These are phyloP conservation scores for Scleromitrula shiraiana DNA, from an alignment of 2,329 filamentous ascomycete species.

Conservation along the genomic window DNA sequence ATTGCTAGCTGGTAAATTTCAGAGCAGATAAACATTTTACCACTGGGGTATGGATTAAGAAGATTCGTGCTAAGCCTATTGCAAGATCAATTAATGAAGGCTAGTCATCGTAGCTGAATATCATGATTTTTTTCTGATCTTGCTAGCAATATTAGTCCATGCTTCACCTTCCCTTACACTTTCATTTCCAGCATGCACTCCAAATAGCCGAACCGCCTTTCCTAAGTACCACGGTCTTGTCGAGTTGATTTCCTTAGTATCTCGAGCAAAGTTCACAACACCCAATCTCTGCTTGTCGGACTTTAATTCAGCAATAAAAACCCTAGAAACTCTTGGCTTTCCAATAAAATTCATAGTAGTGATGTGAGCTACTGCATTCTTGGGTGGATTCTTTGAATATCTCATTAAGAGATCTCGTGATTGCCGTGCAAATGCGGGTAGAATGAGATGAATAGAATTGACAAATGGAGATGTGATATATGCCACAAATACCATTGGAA, in stretches of 20 bases:
- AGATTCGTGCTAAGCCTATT: no score
- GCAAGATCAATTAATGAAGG: no score
- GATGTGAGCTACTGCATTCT: conserved; percentile 32
- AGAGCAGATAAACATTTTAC: no score
- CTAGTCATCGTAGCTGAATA: no score
- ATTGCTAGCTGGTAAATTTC: no score
- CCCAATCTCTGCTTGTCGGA: conserved; percentile 24
- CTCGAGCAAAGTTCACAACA: conserved; percentile 26
- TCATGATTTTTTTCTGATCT: no score
- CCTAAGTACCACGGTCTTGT: conserved; percentile 26
- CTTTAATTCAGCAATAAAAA: conserved; percentile 24
- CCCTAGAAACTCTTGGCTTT: conserved; percentile 27
- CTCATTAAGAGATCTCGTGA: conserved; percentile 48
- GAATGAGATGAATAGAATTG: conserved; percentile 59
- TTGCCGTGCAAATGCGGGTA: conserved; percentile 57
- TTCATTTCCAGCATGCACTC: conserved; percentile 22
- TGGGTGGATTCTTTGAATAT: conserved; percentile 41
- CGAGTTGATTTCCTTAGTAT: conserved; percentile 18
- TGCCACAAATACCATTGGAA: conserved; percentile 57
- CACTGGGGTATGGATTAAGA: no score
- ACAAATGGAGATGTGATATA: conserved; percentile 65
- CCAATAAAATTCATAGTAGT: conserved; percentile 35
- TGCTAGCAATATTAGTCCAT: conserved; percentile 24
- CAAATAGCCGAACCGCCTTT: conserved; percentile 23
- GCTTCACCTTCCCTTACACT: conserved; percentile 19